phyloP scores from a whole-genome alignment of 805 yeast species.

The Schizosaccharomyces cryophilus region DNA sequence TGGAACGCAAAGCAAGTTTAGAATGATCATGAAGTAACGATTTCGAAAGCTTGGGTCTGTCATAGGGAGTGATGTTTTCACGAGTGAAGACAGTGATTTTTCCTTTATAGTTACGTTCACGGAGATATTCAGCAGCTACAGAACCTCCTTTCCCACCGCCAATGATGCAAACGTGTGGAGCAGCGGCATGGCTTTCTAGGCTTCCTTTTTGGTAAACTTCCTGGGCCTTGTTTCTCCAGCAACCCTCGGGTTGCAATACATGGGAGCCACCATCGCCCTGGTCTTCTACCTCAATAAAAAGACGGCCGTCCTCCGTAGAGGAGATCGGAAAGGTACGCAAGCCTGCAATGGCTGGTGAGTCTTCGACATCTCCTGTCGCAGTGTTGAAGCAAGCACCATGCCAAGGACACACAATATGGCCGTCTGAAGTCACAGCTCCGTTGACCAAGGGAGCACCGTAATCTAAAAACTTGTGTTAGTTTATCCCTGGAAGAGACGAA shows the following conservation, averaged over 20 bases:
- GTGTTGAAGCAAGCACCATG: conserved; percentile 4
- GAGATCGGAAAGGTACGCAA: conserved; percentile 2
- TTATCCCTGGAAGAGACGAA: background rate
- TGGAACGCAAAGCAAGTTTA: conserved; percentile 2
- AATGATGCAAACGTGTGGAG: background rate
- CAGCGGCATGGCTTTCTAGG: background rate
- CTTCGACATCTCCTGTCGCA: conserved; percentile 4
- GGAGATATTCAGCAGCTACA: conserved; percentile 2
- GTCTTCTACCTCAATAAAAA: conserved; percentile 2
- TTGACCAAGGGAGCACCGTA: conserved; percentile 5
- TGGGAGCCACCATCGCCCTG: background rate
- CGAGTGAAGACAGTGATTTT: conserved; percentile 2
- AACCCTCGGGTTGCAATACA: background rate
- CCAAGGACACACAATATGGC: conserved; percentile 3
- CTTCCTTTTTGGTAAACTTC: background rate
- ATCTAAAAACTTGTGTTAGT: background rate
- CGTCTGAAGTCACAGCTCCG: conserved; percentile 3
- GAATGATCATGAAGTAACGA: conserved; percentile 2
- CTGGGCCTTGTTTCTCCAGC: background rate
- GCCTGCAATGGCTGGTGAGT: conserved; percentile 3
- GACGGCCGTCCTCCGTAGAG: background rate
- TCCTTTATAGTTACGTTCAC: conserved; percentile 1
- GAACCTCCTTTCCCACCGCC: conserved; percentile 3
- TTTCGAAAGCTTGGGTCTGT: conserved; percentile 4
- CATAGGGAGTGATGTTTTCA: conserved; percentile 3